Evolutionary conservation across 495 filamentous ascomycete species (phyloP).

Genomic region (Emericellopsis terricola): DNA sequence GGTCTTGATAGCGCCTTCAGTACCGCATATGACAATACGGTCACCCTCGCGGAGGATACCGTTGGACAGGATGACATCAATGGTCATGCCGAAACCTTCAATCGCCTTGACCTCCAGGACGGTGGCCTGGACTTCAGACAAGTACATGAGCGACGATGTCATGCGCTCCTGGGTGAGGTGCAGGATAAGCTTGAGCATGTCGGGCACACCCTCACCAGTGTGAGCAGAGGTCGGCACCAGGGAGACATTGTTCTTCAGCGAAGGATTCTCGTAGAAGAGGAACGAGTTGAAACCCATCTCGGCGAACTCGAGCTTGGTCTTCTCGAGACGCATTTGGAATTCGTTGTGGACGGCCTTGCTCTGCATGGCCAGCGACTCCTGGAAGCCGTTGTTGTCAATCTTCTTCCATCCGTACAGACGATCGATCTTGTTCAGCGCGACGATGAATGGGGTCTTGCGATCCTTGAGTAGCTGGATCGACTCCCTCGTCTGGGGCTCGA

Average conservation of each 20-base stretch:
- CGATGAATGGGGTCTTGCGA: constrained; percentile 93
- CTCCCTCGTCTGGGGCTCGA: constrained; percentile 94
- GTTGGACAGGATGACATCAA: constrained; percentile 94
- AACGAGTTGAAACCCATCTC: constrained; percentile 98
- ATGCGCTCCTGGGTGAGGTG: constrained; percentile 91
- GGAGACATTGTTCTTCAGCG: constrained; percentile 81
- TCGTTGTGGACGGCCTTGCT: constrained; percentile 90
- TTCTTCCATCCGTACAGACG: constrained; percentile 97
- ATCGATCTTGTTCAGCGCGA: constrained; percentile 99
- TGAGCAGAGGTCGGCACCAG: constrained; percentile 93
- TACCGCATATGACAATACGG: constrained; percentile 84
- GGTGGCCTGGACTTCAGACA: constrained; percentile 93
- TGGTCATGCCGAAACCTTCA: constrained; percentile 95
- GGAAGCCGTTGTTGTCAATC: constrained; percentile 96
- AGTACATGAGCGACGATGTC: constrained; percentile 95
- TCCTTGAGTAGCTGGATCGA: constrained; percentile 90
- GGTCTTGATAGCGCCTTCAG: constrained; percentile 83
- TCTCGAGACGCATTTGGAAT: constrained; percentile 76
- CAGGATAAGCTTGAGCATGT: constrained; percentile 93
- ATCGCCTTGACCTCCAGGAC: constrained; percentile 98
- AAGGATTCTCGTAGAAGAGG: constrained; percentile 95
- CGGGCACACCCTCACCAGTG: constrained; percentile 96
- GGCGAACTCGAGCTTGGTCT: constrained; percentile 82
- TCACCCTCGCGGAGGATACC: constrained; percentile 92
- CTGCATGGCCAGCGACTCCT: constrained; percentile 75